Evolutionary conservation across 352 stramenopile genomes (phyloP).

Genomic region (Blastocystis sp.): DNA sequence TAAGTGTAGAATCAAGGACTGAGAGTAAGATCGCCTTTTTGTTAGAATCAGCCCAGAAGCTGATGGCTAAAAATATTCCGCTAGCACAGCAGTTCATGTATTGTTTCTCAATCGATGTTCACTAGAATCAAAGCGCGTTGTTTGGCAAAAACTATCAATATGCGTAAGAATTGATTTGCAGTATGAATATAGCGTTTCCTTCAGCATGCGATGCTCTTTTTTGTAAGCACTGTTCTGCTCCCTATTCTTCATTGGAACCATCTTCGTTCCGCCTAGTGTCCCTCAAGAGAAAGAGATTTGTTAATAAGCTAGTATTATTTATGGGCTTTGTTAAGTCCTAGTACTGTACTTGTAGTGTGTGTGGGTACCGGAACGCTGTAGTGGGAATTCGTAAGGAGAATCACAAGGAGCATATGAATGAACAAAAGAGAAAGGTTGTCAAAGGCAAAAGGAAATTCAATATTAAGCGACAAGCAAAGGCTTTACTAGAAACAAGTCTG

Average conservation of each 20-base stretch:
- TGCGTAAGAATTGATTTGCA: background rate
- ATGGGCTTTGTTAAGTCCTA: background rate
- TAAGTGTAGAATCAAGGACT: background rate
- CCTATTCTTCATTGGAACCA: background rate
- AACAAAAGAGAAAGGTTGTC: background rate
- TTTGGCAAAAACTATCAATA: background rate
- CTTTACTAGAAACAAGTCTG: no score
- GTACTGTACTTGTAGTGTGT: background rate
- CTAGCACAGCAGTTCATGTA: constrained; percentile 14
- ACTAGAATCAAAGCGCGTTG: constrained; percentile 13
- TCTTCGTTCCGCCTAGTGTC: constrained; percentile 1
- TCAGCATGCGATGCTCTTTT: background rate
- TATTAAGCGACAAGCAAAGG: background rate
- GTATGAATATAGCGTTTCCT: background rate
- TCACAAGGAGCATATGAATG: background rate
- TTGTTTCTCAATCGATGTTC: background rate
- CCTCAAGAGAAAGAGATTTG: background rate
- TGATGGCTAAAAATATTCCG: background rate
- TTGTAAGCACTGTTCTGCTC: background rate
- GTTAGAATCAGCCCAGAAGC: background rate
- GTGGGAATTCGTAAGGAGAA: background rate
- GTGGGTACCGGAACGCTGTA: background rate
- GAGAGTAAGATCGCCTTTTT: background rate
- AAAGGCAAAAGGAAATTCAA: background rate
- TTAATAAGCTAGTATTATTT: background rate